Base-by-base conservation (phyloP, 1,284 basidiomycete species). In the Boletus semigastroideus region DNA sequence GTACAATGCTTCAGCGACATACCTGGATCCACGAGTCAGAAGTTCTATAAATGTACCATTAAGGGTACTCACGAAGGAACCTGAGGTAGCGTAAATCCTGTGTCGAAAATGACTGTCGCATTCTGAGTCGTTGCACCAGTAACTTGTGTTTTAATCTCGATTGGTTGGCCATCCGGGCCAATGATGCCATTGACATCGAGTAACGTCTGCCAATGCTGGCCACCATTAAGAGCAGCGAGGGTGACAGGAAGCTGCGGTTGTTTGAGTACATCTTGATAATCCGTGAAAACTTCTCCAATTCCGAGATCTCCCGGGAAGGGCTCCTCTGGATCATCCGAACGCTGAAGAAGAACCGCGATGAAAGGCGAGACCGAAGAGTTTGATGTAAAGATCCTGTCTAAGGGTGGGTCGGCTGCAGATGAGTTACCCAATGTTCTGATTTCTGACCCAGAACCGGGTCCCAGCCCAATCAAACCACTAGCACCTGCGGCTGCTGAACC, bases 71-170 rank as follows among this genome's bases (percentile, higher is more conserved):
- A 83, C 81, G 70, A 62, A 42, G 83, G 76, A 34, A 86, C 74
- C 63, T 87, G 85, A 17, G 84, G 79, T n/a, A 87, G 68, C 2
- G 82, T 78, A 64, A 85, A 88, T 0, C 86, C 86, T 3, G 82
- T 80, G 60, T 88, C 86, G 48, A 89, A 72, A n/a, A 87, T 72
- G 17, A 78, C 80, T 2, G 78, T 80, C 9, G 79, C 66, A 59
- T 78, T 78, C 17, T 72, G 69, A 33, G 69, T 70, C 49, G 76
- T 72, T 16, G 61, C 55, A 28, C 73, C 62, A 41, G 73, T 67
- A 4, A 83, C 80, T 19, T 65, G 65, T 1, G 78, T 74, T 9
- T 62, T 70, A 41, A 79, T 64, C 8, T 71, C 58, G 31, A 87
- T 79, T 13, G 72, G 57, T 39, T 73, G 48, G 20, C 79, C 78